These are phyloP conservation scores for Coemansia sp. DNA, from an alignment of 192 early-diverging fungal species.

Conservation along the genomic window DNA sequence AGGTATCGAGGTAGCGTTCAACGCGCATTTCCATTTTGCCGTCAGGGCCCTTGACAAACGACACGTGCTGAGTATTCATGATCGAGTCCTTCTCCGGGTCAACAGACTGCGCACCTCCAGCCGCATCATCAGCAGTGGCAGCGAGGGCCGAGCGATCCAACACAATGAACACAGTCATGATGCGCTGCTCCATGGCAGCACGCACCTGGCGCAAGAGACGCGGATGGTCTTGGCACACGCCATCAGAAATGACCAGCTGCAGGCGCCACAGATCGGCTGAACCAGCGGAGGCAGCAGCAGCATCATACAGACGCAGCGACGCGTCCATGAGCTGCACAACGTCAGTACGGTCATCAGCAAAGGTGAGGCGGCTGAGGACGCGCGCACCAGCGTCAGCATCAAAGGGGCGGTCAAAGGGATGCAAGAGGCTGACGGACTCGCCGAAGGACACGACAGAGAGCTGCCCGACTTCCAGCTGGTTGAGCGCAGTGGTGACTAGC, in stretches of 20 bases:
- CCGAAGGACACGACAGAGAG: conserved; percentile 92
- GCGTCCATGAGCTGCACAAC: conserved; percentile 86
- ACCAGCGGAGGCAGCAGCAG: conserved; percentile 56
- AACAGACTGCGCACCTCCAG: neutral
- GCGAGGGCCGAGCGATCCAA: conserved; percentile 67
- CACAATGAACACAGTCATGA: conserved; percentile 97
- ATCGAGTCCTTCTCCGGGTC: conserved; percentile 69
- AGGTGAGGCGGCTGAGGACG: conserved; percentile 88
- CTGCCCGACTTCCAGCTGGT: conserved; percentile 94
- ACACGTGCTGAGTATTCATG: conserved; percentile 86
- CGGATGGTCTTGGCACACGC: conserved; percentile 94
- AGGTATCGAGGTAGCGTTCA: conserved; percentile 88
- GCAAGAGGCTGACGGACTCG: conserved; percentile 79
- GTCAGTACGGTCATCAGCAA: conserved; percentile 86
- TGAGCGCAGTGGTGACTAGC: conserved; percentile 87
- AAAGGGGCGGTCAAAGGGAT: conserved; percentile 94
- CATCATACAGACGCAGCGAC: conserved; percentile 76
- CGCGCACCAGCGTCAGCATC: conserved; percentile 87
- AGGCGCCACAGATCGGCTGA: conserved; percentile 89
- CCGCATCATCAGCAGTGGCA: neutral
- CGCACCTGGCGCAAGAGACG: conserved; percentile 81
- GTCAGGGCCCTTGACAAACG: conserved; percentile 64
- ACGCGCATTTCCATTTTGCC: conserved; percentile 70
- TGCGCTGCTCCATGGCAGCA: conserved; percentile 77
- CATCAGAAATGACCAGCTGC: conserved; percentile 95